Percentiles rank a stretch among this genome's conserved stretches.
Conservation (phyloP, 768 basidiomycete genomes). For the Brasilioporus rufonigricans region DNA sequence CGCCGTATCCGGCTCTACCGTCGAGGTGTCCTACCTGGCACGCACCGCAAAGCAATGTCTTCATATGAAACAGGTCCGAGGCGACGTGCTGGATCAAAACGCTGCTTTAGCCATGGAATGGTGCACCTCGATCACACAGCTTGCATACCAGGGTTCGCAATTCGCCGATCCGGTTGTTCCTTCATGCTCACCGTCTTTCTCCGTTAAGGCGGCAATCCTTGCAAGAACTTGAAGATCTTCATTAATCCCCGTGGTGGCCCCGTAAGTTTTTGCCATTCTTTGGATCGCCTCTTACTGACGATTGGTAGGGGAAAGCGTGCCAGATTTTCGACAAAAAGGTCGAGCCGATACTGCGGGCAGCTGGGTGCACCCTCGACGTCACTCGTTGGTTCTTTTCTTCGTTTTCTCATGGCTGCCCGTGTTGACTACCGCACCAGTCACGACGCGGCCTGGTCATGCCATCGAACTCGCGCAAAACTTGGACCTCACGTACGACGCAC, state of each 20-base stretch:
- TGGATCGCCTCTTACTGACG: conserved; percentile 1
- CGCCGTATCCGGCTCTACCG: conserved; percentile 31
- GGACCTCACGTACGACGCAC: conserved; percentile 61
- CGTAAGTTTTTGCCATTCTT: conserved; percentile 39
- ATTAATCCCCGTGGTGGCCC: conserved; percentile 82
- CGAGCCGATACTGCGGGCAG: conserved; percentile 69
- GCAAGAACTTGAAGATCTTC: conserved; percentile 60
- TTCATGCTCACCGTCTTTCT: conserved; percentile 1
- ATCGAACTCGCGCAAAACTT: conserved; percentile 58
- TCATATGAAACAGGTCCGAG: conserved; percentile 37
- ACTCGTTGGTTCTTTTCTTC: conserved; percentile 46
- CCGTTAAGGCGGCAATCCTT: conserved; percentile 47
- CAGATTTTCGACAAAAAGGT: conserved; percentile 54
- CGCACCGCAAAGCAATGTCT: conserved; percentile 44
- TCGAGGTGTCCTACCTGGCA: conserved; percentile 53
- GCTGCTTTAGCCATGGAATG: conserved; percentile 43
- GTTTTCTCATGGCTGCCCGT: background rate
- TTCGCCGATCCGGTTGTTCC: background rate
- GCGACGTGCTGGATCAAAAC: conserved; percentile 38
- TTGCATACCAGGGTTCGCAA: conserved; percentile 56
- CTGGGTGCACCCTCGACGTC: conserved; percentile 60
- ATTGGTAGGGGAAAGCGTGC: conserved; percentile 56
- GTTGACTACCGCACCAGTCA: conserved; percentile 43
- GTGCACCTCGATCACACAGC: conserved; percentile 51
- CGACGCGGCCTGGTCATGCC: conserved; percentile 63